A percentile compares a stretch with the other conserved stretches of the same genome.
Evolutionary conservation across 352 stramenopile species (phyloP).

Genomic region (Phytopythium oedochilum): DNA sequence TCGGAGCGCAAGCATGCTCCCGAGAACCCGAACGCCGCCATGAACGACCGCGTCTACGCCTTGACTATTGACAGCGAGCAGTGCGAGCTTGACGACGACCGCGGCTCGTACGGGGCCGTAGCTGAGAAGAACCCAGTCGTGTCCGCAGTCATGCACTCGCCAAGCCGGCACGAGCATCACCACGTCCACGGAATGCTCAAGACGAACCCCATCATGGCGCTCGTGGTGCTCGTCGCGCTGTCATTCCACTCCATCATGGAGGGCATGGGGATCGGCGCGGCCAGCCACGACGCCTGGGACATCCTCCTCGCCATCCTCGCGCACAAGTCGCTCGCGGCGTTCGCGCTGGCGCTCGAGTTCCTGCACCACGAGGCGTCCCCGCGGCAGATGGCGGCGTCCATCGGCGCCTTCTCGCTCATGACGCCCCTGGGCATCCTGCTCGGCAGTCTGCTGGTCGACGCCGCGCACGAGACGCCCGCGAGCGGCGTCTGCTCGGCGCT

Average conservation of each 20-base stretch:
- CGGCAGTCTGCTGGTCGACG: conserved; percentile 45
- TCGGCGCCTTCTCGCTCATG: conserved; percentile 72
- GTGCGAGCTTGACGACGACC: neutral
- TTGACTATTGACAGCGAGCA: neutral
- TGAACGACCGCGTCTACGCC: conserved; percentile 3
- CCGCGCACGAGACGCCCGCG: conserved; percentile 31
- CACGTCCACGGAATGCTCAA: conserved; percentile 66
- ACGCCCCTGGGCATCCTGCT: conserved; percentile 65
- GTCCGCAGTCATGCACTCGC: conserved; percentile 1
- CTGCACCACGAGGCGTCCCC: conserved; percentile 49
- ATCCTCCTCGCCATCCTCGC: conserved; percentile 77
- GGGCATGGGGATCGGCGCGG: conserved; percentile 74
- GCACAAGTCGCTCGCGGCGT: conserved; percentile 78
- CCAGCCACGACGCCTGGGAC: conserved; percentile 55
- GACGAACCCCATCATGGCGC: conserved; percentile 49
- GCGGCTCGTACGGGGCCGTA: neutral
- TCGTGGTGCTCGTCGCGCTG: conserved; percentile 74
- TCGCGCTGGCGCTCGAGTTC: conserved; percentile 69
- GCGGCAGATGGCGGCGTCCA: conserved; percentile 30
- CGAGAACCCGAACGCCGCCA: neutral
- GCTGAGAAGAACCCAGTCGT: conserved; percentile 8
- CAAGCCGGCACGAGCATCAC: conserved; percentile 25
- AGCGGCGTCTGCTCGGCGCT: conserved; percentile 70
- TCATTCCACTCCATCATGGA: conserved; percentile 87
- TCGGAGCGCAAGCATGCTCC: neutral